These are phyloP conservation scores for Helicostylum pulchrum DNA, from an alignment of 192 early-diverging fungal species.

Conservation along the genomic window DNA sequence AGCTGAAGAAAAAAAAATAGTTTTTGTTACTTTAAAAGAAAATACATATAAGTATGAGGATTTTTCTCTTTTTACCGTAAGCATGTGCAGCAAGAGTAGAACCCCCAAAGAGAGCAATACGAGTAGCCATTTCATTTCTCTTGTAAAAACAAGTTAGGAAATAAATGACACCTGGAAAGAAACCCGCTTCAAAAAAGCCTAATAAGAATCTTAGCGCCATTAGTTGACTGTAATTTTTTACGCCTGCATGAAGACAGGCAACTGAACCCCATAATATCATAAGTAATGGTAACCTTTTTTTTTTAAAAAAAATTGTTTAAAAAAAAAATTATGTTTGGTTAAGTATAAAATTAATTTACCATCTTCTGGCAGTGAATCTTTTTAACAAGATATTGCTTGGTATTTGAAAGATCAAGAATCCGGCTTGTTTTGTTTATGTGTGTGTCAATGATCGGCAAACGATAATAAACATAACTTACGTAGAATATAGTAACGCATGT, in stretches of 20 bases:
- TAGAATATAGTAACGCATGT: constrained; percentile 33
- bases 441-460: not conserved
- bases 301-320: not conserved
- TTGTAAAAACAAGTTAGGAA: constrained; percentile 33
- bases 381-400: constrained; percentile 36
- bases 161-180: constrained; percentile 33
- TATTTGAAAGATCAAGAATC: constrained; percentile 34
- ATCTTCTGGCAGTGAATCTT: constrained; percentile 23
- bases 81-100: constrained; percentile 33
- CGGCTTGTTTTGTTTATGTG: not conserved
- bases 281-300: constrained; percentile 26
- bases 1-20: constrained; percentile 7
- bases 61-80: constrained; percentile 6
- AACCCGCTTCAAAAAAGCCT: constrained; percentile 32
- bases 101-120: constrained; percentile 33
- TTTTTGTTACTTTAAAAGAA: not conserved
- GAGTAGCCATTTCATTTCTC: constrained; percentile 33
- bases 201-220: constrained; percentile 27
- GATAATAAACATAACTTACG: not conserved
- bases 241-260: constrained; percentile 24
- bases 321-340: not conserved
- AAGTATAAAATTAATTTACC: constrained; percentile 12
- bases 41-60: not conserved
- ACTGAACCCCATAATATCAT: constrained; percentile 32
- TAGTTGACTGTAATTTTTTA: constrained; percentile 20